phyloP scores from a whole-genome alignment of 495 filamentous ascomycete species.

The Penicillium diatomitis region DNA sequence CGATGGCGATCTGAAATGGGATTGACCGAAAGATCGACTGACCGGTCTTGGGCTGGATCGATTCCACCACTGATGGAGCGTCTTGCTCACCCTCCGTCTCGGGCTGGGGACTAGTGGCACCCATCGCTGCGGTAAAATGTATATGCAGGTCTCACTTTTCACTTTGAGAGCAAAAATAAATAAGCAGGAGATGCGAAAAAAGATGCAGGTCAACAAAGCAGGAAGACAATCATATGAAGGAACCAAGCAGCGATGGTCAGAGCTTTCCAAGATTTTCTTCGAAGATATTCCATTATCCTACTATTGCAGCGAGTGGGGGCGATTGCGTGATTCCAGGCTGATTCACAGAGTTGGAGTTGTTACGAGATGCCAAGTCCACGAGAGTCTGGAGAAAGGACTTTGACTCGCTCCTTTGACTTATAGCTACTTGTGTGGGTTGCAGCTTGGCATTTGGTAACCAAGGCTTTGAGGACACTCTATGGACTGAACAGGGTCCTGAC shows the following conservation, averaged over 20 bases:
- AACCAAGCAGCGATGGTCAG: too few species aligned
- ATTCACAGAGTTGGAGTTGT: neutral
- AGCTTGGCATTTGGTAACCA: neutral
- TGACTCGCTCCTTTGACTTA: neutral
- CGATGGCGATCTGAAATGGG: constrained; percentile 26
- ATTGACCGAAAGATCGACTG: constrained; percentile 14
- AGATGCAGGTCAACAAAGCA: neutral
- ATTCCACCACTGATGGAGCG: neutral
- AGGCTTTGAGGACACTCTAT: neutral
- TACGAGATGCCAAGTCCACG: constrained; percentile 1
- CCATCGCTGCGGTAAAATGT: neutral
- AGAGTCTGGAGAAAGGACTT: neutral
- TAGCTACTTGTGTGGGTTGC: neutral
- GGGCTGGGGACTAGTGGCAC: neutral
- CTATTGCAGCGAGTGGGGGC: neutral
- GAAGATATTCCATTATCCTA: neutral
- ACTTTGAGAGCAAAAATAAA: neutral
- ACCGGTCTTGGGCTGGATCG: neutral
- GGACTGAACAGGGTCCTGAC: neutral
- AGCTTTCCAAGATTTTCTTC: neutral
- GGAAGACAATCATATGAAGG: too few species aligned
- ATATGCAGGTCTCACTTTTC: neutral
- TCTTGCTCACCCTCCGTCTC: neutral
- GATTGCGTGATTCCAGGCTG: neutral
- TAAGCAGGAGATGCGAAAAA: neutral